Evolutionary conservation across 371 early-diverging fungal species (phyloP).

Genomic region (Basidiobolus meristosporus): DNA sequence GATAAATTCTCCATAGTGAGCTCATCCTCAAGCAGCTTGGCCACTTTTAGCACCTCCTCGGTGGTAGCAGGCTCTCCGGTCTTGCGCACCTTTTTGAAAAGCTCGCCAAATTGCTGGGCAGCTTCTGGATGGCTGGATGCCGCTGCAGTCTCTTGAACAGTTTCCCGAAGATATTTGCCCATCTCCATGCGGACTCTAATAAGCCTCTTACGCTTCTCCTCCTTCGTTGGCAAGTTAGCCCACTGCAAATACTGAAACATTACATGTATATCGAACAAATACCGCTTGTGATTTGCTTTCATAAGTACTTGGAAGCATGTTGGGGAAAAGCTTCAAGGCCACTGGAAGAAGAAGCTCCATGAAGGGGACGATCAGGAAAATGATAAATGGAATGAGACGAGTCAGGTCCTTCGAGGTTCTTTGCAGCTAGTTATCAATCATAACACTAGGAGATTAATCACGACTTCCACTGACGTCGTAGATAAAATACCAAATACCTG

Average conservation of each 20-base stretch:
- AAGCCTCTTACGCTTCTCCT: slow-evolving; percentile 76
- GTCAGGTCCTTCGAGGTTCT: slow-evolving; percentile 77
- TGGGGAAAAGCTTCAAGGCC: slow-evolving; percentile 84
- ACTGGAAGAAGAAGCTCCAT: slow-evolving; percentile 85
- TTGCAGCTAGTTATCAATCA: slow-evolving; percentile 22
- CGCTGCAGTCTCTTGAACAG: slow-evolving; percentile 71
- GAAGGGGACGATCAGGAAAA: slow-evolving; percentile 87
- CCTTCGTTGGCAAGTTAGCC: too few relatives aligned
- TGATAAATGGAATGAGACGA: slow-evolving; percentile 79
- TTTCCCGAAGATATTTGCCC: slow-evolving; percentile 87
- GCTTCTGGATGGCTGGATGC: too few relatives aligned
- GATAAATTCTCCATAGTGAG: slow-evolving; percentile 82
- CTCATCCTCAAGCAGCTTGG: slow-evolving; percentile 78
- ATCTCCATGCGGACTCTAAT: slow-evolving; percentile 78
- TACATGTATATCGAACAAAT: too few relatives aligned
- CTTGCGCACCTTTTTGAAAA: slow-evolving; percentile 43
- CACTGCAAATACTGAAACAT: too few relatives aligned
- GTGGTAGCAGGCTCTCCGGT: slow-evolving; percentile 73
- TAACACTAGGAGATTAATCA: neutral
- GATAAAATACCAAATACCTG: slow-evolving; percentile 32
- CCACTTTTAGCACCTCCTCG: slow-evolving; percentile 61
- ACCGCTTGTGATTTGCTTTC: slow-evolving; percentile 71
- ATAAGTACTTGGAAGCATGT: slow-evolving; percentile 92
- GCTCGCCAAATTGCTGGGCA: neutral
- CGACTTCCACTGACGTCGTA: neutral